Evolutionary conservation across 768 basidiomycete genomes (phyloP), one percentile per base, ranked within the genome.

Genomic region (Lepiota brunneoincarnata): DNA sequence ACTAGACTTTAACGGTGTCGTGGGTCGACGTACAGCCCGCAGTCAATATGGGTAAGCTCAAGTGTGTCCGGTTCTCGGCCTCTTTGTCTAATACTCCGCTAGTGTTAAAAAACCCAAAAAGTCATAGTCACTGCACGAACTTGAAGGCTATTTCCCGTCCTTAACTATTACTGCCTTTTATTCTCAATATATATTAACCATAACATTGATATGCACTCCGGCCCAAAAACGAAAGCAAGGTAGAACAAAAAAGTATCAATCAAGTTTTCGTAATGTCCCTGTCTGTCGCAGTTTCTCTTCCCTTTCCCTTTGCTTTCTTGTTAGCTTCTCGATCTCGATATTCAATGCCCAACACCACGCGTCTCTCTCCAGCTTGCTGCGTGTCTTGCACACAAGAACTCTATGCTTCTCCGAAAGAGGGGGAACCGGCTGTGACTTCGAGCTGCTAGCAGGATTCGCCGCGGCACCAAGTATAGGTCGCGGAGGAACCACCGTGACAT

Each of bases 321-420:
- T 82, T 12, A 89, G 70, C 65, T 84, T 85, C 70, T 98, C 93
- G 57, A 97, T 93, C 72, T 96, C 93, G 41, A 81, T 81, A 57
- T 91, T 93, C 60, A 98, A 70, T 0, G 91, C 92, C 89, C 91
- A 97, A 61, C 93, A 93, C 95, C 95, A 98, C 24, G 87, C 79
- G 67, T 98, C 94, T 24, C 95, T 75, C 69, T 98, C 96, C 35
- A 98, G 74, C 70, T 86, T 84, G 64, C 84, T 93, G 64, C 93
- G 76, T 48, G 88, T 84, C 57, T 84, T 79, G 60, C 89, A 87
- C 1, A 93, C 77, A 14, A 79, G 61, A 51, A 84, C 60, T 65
- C 86, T 85, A 56, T 81, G 72, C 61, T 83, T 84, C 55, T 73
- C 76, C 41, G 76, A 83, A 50, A 86, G 69, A 21, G 71, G 64